Evolutionary conservation across 768 basidiomycete genomes (phyloP), one percentile per base, ranked within the genome.

Genomic region (Auriculariales sp.): DNA sequence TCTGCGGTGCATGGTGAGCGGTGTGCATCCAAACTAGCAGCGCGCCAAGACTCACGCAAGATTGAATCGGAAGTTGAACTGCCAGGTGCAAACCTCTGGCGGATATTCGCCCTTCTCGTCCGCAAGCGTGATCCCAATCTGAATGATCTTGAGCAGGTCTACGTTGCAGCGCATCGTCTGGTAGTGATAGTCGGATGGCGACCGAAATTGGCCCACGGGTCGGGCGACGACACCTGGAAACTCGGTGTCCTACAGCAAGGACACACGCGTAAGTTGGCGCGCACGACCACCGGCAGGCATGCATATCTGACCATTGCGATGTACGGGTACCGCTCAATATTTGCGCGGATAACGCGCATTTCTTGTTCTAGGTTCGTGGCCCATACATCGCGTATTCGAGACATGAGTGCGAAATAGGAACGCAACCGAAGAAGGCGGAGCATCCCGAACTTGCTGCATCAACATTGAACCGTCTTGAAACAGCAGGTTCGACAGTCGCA

Each of bases 141-240:
- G 95, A 47, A 99, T 97, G 67, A 98, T 87, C 70, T 90, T 91
- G 56, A 99, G 75, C 46, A 98, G 71, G 73, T 99, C 95, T 59
- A 98, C 95, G 66, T 99, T 99, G 70, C 93, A 95, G 53, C 95
- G 83, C 86, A 99, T 94, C 2, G 95, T 99, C 66, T 99, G 95
- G 66, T 97, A 99, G 66, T 98, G 94, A 61, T 97, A 98, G 67
- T 99, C 95, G 19, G 91, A 91, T 10, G 91, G 90, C 0, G 92
- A 93, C 64, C 90, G 91, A 73, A 97, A 98, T 29, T 81, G 72
- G 4, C 95, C 95, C 59, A 99, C 94, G 2, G 95, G 95, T 17
- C 95, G 78, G 3, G 94, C 95, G 49, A 99, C 95, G 35, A 97
- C 92, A 7, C 95, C 95, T 29, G 95, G 95, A 64, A 98, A 98